Base-by-base conservation (phyloP, 108 stramenopile genomes). In the Pinguiococcus pyrenoidosus region DNA sequence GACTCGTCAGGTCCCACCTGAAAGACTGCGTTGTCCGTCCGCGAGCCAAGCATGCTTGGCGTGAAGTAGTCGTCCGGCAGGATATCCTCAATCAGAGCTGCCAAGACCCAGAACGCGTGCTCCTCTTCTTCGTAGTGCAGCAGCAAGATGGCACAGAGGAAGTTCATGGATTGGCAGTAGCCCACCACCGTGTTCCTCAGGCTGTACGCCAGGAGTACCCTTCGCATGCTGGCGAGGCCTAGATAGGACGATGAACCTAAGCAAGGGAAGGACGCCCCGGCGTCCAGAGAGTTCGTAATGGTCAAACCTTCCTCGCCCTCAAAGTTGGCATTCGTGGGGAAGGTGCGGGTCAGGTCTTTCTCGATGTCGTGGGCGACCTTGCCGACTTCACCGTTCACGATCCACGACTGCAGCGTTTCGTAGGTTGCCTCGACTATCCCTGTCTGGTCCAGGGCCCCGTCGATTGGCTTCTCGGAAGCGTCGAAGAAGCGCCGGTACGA, bases 141-240 rank as follows among this genome's bases (percentile, higher is more conserved):
- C 32, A 69, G 35, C 2, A 62, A 21, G 20, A 64, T 17, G n/a
- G 51, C 68, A 1, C 55, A 54, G 8, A 69, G 38, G 16, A 69
- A 62, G 40, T 69, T 69, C 43, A 69, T 33, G 34, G 44, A 36
- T 17, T 69, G 68, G 24, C 59, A 62, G 60, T 69, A 69, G 4
- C 62, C 68, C 8, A 69, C 33, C 10, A 26, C 54, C n/a, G 37
- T 30, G 25, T 63, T 63, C 4, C 53, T 44, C 13, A 62, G 14
- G n/a, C 35, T 35, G 42, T 54, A 58, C 10, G 68, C 68, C 4
- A 39, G 29, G 0, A 69, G 46, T 14, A 69, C 46, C 1, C 56
- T 29, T 7, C 58, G 48, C 26, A 66, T n/a, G n/a, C n/a, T n/a
- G n/a, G n/a, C n/a, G n/a, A n/a, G n/a, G n/a, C n/a, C n/a, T n/a